A percentile compares a stretch with the other conserved stretches of the same genome.
Evolutionary conservation across 495 filamentous ascomycete genomes (phyloP).

Genomic region (Penicillium malachiteum): DNA sequence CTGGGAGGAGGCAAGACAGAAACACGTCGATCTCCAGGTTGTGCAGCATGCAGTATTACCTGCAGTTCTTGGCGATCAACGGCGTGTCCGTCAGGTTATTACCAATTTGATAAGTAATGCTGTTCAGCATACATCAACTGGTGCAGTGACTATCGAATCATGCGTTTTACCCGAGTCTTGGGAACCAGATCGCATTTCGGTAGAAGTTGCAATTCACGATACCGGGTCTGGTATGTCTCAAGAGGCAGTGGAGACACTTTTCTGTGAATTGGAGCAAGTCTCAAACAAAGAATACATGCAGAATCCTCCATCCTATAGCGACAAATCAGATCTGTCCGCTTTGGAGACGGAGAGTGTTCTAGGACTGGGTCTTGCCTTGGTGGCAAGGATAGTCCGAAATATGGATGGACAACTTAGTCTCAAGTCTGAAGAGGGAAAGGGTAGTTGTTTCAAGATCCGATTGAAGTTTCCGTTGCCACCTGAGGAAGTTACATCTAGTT

Average conservation of each 20-base stretch:
- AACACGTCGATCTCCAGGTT: slow-evolving; percentile 66
- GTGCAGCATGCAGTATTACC: slow-evolving; percentile 71
- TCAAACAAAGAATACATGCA: slow-evolving; percentile 53
- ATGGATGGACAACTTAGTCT: slow-evolving; percentile 85
- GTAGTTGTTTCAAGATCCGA: slow-evolving; percentile 67
- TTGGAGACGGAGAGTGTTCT: slow-evolving; percentile 46
- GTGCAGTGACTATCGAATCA: slow-evolving; percentile 68
- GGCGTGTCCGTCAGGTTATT: slow-evolving; percentile 78
- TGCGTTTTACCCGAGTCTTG: slow-evolving; percentile 43
- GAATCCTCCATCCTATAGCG: slow-evolving; percentile 31
- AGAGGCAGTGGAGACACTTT: slow-evolving; percentile 72
- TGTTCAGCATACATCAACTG: slow-evolving; percentile 69
- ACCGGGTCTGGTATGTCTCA: slow-evolving; percentile 77
- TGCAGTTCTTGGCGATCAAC: slow-evolving; percentile 77
- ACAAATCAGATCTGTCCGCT: slow-evolving; percentile 11
- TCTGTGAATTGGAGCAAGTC: slow-evolving; percentile 84
- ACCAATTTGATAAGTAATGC: slow-evolving; percentile 82
- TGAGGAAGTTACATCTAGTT: not conserved
- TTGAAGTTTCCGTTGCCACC: slow-evolving; percentile 29
- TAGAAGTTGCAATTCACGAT: slow-evolving; percentile 76
- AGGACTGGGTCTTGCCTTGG: slow-evolving; percentile 79
- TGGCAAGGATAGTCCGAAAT: slow-evolving; percentile 77
- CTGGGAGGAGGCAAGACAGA: slow-evolving; percentile 69
- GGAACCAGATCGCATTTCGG: slow-evolving; percentile 46
- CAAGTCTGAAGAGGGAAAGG: slow-evolving; percentile 80